These are phyloP conservation scores for Clonostachys rhizophaga DNA, from an alignment of 2,329 filamentous ascomycete species.

Conservation along the genomic window DNA sequence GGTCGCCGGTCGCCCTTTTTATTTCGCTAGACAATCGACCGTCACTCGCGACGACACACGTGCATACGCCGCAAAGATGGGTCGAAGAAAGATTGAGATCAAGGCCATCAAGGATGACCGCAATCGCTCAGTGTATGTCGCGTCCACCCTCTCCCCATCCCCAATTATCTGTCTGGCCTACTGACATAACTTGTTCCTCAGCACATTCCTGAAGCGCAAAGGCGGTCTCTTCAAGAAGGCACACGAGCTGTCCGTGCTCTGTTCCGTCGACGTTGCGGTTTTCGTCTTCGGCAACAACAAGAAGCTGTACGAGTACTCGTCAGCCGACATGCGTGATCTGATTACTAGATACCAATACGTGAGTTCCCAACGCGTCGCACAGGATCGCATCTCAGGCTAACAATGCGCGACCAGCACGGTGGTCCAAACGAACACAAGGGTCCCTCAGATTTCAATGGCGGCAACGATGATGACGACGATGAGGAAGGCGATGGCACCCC, in stretches of 20 bases:
- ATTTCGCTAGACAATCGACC: not conserved
- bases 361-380: slow-evolving; percentile 31
- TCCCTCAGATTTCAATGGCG: slow-evolving; percentile 84
- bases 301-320: slow-evolving; percentile 98
- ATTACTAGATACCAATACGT: slow-evolving; percentile 89
- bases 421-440: slow-evolving; percentile 95
- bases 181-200: slow-evolving; percentile 28
- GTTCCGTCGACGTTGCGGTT: slow-evolving; percentile 96
- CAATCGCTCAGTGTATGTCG: slow-evolving; percentile 89
- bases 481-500: slow-evolving; percentile 71
- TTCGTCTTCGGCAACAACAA: slow-evolving; percentile 99
- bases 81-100: slow-evolving; percentile 99
- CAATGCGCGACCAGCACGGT: slow-evolving; percentile 62
- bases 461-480: slow-evolving; percentile 80
- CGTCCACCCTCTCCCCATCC: not conserved
- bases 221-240: slow-evolving; percentile 99
- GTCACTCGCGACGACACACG: not conserved
- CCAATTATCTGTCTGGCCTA: slow-evolving; percentile 1
- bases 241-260: slow-evolving; percentile 95
- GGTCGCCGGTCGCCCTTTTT: too few species aligned
- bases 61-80: slow-evolving; percentile 53
- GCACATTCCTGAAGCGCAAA: slow-evolving; percentile 97
- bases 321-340: slow-evolving; percentile 86
- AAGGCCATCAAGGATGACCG: slow-evolving; percentile 99
- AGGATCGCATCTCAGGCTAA: slow-evolving; percentile 6